Evolutionary conservation across 169 alveolate genomes (phyloP).

Genomic region (Miamiensis avidus): DNA sequence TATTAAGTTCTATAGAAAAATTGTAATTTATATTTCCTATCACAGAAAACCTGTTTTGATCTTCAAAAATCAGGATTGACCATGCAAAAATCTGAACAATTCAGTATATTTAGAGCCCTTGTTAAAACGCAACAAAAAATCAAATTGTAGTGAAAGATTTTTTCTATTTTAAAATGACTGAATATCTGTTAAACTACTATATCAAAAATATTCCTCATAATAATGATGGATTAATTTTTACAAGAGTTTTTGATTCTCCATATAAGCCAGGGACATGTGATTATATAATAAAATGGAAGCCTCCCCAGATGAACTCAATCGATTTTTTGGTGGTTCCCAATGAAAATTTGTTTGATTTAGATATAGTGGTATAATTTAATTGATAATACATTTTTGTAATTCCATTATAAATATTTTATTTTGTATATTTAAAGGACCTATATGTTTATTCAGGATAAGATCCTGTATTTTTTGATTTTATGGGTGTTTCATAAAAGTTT

Average conservation of each 20-base stretch:
- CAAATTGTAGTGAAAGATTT: conserved; percentile 85
- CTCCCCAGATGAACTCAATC: conserved; percentile 93
- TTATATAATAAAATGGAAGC: conserved; percentile 95
- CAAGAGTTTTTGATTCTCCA: conserved; percentile 90
- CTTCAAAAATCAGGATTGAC: neutral
- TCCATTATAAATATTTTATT: neutral
- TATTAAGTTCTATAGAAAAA: neutral
- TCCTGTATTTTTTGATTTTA: conserved; percentile 3
- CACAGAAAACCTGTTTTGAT: neutral
- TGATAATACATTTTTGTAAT: neutral
- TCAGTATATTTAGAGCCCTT: neutral
- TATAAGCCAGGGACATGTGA: conserved; percentile 95
- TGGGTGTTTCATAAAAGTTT: neutral
- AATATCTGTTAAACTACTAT: conserved; percentile 67
- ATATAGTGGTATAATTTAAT: neutral
- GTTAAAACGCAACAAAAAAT: conserved; percentile 2
- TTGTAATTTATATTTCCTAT: neutral
- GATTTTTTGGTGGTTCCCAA: conserved; percentile 66
- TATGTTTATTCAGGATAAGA: neutral
- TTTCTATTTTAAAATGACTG: conserved; percentile 84
- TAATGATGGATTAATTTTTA: conserved; percentile 95
- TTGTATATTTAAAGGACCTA: conserved; percentile 10
- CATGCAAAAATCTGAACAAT: neutral
- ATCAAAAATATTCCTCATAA: conserved; percentile 91
- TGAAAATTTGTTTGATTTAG: neutral